phyloP scores from a whole-genome alignment of 225 moss, liverwort and hornwort genomes.

The Polytrichum formosum region DNA sequence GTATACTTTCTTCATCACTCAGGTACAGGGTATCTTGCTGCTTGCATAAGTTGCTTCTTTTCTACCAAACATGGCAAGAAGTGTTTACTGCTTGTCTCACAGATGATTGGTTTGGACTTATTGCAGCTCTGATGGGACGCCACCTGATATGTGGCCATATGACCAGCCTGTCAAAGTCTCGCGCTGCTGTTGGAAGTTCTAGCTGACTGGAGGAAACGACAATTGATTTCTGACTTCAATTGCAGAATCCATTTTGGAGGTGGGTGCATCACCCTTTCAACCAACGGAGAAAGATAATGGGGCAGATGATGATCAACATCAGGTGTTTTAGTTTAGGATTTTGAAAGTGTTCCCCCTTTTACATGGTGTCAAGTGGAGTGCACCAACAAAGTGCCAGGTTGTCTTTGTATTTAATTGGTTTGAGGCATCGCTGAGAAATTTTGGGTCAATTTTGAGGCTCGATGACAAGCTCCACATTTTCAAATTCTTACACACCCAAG shows the following conservation, averaged over 20 bases:
- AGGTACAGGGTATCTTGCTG: background rate
- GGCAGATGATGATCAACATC: background rate
- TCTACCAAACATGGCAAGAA: background rate
- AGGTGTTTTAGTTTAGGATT: background rate
- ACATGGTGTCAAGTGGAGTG: background rate
- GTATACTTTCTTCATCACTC: constrained; percentile 2
- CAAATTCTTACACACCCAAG: too few species aligned
- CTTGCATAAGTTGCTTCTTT: constrained; percentile 1
- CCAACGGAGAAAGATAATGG: background rate
- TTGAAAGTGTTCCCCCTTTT: too few species aligned
- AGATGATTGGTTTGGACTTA: constrained; percentile 11
- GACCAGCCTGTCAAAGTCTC: constrained; percentile 49
- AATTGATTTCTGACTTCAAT: background rate
- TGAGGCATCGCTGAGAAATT: constrained; percentile 9
- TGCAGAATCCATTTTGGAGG: background rate
- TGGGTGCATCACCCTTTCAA: background rate
- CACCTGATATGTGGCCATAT: constrained; percentile 38
- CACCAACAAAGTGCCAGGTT: constrained; percentile 7
- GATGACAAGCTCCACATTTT: constrained; percentile 1
- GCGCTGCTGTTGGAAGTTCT: constrained; percentile 56
- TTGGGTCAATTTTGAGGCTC: constrained; percentile 10
- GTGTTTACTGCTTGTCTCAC: constrained; percentile 6
- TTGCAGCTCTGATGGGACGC: constrained; percentile 50
- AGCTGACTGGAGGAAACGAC: background rate
- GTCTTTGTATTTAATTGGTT: background rate